Percentiles rank a stretch among this genome's conserved stretches.
phyloP scores from a whole-genome alignment of 1,284 basidiomycete species.

The Papiliotrema flavescens region DNA sequence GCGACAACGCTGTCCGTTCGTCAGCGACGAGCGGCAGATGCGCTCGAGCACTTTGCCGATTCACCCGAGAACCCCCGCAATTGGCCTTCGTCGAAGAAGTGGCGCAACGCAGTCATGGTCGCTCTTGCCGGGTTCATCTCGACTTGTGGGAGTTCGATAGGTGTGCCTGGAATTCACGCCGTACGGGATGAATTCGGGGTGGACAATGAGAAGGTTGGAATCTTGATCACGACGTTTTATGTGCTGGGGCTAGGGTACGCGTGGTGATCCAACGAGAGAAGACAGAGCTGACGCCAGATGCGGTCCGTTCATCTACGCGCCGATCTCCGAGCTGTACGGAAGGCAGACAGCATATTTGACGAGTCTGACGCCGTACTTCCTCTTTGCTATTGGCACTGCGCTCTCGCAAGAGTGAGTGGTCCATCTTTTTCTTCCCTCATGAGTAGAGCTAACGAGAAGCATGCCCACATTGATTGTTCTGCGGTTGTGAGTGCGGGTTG shows the following conservation, averaged over 20 bases:
- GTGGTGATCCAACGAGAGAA: background rate
- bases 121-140: constrained; percentile 44
- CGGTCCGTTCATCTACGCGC: constrained; percentile 52
- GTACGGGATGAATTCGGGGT: constrained; percentile 35
- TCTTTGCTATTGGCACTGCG: constrained; percentile 42
- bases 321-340: constrained; percentile 51
- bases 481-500: constrained; percentile 30
- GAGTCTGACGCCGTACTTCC: constrained; percentile 32
- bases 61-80: constrained; percentile 39
- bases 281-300: constrained; percentile 20
- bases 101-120: constrained; percentile 33
- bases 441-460: constrained; percentile 11
- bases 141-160: constrained; percentile 41
- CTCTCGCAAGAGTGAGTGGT: constrained; percentile 38
- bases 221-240: constrained; percentile 39
- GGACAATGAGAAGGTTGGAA: constrained; percentile 36
- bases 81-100: constrained; percentile 32
- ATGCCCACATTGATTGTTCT: constrained; percentile 38
- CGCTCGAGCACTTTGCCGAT: constrained; percentile 24
- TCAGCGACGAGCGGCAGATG: constrained; percentile 15
- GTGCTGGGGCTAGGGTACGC: constrained; percentile 45
- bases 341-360: constrained; percentile 47
- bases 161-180: constrained; percentile 38
- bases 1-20: constrained; percentile 22
- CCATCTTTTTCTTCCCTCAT: constrained; percentile 3